phyloP scores from a whole-genome alignment of 2,329 filamentous ascomycete genomes.

The Calonectria pteridis region DNA sequence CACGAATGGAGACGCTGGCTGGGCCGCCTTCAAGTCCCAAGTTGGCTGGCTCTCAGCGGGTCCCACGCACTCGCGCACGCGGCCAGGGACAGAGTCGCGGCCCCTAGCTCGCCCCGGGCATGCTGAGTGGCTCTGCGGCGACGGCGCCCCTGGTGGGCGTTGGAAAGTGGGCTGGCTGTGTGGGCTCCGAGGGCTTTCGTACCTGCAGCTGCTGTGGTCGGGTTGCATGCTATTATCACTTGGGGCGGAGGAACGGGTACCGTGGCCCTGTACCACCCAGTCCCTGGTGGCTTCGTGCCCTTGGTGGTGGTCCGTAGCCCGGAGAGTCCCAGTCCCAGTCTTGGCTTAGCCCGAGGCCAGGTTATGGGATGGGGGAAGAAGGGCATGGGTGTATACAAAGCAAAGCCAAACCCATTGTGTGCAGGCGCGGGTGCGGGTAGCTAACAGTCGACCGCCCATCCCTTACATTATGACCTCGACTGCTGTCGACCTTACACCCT shows the following conservation, averaged over 20 bases:
- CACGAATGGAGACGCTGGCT: slow-evolving; percentile 12
- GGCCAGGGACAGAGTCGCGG: slow-evolving; percentile 9
- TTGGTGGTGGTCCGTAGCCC: not conserved
- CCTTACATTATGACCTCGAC: slow-evolving; percentile 23
- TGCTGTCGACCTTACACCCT: slow-evolving; percentile 10
- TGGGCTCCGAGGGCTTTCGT: slow-evolving; percentile 17
- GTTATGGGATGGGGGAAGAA: not conserved
- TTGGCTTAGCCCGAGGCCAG: not conserved
- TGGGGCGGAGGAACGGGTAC: slow-evolving; percentile 13
- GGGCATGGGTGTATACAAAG: not conserved
- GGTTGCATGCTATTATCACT: slow-evolving; percentile 16
- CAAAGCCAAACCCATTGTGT: not conserved
- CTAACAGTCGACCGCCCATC: slow-evolving; percentile 11
- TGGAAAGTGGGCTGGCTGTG: slow-evolving; percentile 9
- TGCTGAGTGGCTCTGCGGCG: slow-evolving; percentile 3
- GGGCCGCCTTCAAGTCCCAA: slow-evolving; percentile 5
- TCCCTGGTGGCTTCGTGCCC: no score
- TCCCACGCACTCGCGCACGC: not conserved
- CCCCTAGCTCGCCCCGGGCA: not conserved
- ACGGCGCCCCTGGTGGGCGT: slow-evolving; percentile 6
- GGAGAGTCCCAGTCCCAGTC: not conserved
- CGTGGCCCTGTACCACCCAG: slow-evolving; percentile 2
- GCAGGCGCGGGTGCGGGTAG: slow-evolving; percentile 1
- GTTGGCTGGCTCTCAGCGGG: slow-evolving; percentile 4
- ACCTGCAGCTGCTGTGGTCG: slow-evolving; percentile 20